These are phyloP conservation scores for Phoma sp. DNA, from an alignment of 2,329 filamentous ascomycete species.

Conservation along the genomic window DNA sequence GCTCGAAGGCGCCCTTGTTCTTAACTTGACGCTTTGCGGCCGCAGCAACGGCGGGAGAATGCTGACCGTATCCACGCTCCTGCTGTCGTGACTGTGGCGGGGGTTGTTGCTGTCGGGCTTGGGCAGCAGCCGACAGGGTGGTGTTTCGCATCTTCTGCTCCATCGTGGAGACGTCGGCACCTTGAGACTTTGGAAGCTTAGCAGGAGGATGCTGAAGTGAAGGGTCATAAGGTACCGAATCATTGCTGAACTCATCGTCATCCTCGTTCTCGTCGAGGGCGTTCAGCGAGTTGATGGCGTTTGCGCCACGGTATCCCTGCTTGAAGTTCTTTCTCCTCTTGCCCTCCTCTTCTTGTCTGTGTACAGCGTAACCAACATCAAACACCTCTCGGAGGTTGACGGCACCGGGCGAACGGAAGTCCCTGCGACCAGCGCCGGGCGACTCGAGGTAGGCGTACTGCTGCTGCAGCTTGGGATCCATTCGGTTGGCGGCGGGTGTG, in stretches of 20 bases:
- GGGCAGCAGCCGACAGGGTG: constrained; percentile 71
- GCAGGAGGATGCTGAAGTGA: constrained; percentile 59
- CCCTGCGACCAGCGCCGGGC: constrained; percentile 73
- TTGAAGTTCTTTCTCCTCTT: constrained; percentile 87
- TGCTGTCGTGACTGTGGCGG: constrained; percentile 50
- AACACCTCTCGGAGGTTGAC: constrained; percentile 97
- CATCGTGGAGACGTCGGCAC: constrained; percentile 71
- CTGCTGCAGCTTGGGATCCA: constrained; percentile 62
- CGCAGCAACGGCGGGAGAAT: constrained; percentile 81
- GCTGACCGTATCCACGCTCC: constrained; percentile 82
- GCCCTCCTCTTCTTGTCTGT: constrained; percentile 92
- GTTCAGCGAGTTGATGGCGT: constrained; percentile 70
- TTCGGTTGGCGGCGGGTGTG: constrained; percentile 65
- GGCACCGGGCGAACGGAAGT: constrained; percentile 94
- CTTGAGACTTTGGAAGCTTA: constrained; percentile 72
- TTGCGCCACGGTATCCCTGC: constrained; percentile 70
- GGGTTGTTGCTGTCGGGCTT: constrained; percentile 61
- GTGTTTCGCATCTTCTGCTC: constrained; percentile 89
- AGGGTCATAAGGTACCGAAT: constrained; percentile 61
- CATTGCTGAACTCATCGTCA: constrained; percentile 71
- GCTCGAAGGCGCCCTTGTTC: constrained; percentile 84
- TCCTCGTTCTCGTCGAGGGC: constrained; percentile 69
- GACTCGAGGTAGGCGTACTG: constrained; percentile 63
- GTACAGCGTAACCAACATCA: constrained; percentile 96
- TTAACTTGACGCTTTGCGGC: constrained; percentile 82